These are phyloP conservation scores for Ustilago cynodontis DNA, from an alignment of 1,284 basidiomycete species.

Conservation along the genomic window DNA sequence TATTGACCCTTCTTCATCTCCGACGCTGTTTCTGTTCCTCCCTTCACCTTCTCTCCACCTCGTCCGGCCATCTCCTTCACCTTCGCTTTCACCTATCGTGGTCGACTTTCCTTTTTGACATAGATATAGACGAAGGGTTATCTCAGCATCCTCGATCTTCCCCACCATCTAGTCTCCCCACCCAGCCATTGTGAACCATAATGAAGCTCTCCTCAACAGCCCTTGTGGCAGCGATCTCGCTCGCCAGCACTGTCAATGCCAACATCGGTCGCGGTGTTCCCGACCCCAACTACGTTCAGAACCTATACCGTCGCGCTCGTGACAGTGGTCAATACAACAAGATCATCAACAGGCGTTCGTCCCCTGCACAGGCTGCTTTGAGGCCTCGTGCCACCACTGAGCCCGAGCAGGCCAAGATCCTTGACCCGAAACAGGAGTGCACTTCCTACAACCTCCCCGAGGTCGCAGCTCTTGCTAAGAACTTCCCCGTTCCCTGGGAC, in stretches of 20 bases:
- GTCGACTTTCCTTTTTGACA: background rate
- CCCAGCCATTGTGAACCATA: background rate
- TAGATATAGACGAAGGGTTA: background rate
- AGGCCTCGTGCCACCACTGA: conserved; percentile 48
- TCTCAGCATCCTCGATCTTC: background rate
- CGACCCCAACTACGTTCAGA: conserved; percentile 37
- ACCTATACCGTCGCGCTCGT: conserved; percentile 46
- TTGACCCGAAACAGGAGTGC: conserved; percentile 48
- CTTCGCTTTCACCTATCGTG: conserved; percentile 4
- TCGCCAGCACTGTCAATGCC: conserved; percentile 44
- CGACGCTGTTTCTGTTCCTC: background rate
- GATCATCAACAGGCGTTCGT: conserved; percentile 45
- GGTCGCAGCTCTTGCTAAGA: conserved; percentile 43
- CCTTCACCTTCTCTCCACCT: background rate
- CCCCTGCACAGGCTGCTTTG: conserved; percentile 29
- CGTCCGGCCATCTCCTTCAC: conserved; percentile 1
- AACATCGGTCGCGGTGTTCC: conserved; percentile 59
- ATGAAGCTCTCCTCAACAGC: conserved; percentile 51
- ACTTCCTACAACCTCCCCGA: conserved; percentile 57
- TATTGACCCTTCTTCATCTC: conserved; percentile 17
- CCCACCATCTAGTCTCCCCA: background rate
- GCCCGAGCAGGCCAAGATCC: conserved; percentile 48
- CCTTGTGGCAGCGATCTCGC: conserved; percentile 39
- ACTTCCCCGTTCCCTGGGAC: conserved; percentile 67
- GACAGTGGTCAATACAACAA: conserved; percentile 50